Percentiles rank a stretch among this genome's conserved stretches.
Evolutionary conservation across 768 basidiomycete genomes (phyloP).

Genomic region (Mycena pura): DNA sequence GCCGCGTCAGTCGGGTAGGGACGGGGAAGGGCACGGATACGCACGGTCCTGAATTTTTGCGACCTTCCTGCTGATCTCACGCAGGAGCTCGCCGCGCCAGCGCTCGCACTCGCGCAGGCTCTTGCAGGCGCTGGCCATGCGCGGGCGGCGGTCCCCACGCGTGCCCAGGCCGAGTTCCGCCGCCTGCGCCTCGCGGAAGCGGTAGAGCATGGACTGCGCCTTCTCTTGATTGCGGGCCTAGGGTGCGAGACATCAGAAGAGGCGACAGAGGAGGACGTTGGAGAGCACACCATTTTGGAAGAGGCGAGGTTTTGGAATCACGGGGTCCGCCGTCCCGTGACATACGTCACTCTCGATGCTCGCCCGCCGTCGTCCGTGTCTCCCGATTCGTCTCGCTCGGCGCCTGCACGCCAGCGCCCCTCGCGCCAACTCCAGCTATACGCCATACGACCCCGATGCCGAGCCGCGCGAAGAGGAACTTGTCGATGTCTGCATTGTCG

Average conservation of each 20-base stretch:
- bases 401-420: not conserved
- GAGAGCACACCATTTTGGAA: too few relatives aligned
- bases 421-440: not conserved
- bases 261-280: not conserved
- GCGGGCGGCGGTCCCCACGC: slow-evolving; percentile 82
- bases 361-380: too few relatives aligned
- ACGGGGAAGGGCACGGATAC: slow-evolving; percentile 34
- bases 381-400: too few relatives aligned
- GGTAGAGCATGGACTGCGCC: slow-evolving; percentile 93
- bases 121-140: slow-evolving; percentile 92
- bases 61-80: slow-evolving; percentile 95
- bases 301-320: too few relatives aligned
- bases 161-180: slow-evolving; percentile 93
- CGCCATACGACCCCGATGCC: slow-evolving; percentile 14
- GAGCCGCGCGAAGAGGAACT: slow-evolving; percentile 62
- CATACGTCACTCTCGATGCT: too few relatives aligned
- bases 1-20: not conserved
- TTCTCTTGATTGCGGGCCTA: slow-evolving; percentile 99
- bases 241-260: too few relatives aligned
- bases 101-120: slow-evolving; percentile 92
- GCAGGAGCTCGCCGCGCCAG: slow-evolving; percentile 94
- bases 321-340: too few relatives aligned
- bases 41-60: slow-evolving; percentile 95
- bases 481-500: slow-evolving; percentile 97
- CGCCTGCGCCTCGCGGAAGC: slow-evolving; percentile 96